These are phyloP conservation scores for Saccharomycopsis sp. DNA, from an alignment of 805 yeast species.

Conservation along the genomic window DNA sequence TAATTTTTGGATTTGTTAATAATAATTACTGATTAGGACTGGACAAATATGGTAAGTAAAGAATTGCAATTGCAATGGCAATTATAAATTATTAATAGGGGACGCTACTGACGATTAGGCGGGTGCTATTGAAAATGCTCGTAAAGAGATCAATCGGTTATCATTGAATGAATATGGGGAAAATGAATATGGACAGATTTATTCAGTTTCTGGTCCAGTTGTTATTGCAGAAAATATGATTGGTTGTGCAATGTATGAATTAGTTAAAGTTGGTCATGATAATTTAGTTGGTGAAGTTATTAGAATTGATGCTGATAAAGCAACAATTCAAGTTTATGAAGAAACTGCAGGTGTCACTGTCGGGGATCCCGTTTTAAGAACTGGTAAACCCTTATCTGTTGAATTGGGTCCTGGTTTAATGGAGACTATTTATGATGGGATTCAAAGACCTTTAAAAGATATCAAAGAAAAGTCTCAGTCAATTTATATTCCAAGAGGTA, in stretches of 20 bases:
- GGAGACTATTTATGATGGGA: conserved; percentile 99
- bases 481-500: conserved; percentile 98
- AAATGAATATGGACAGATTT: conserved; percentile 79
- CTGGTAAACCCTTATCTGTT: conserved; percentile 98
- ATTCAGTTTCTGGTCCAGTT: conserved; percentile 97
- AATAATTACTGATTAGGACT: too few species aligned
- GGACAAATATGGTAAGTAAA: background rate
- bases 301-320: conserved; percentile 93
- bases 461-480: conserved; percentile 83
- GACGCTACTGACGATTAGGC: conserved; percentile 42
- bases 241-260: conserved; percentile 99
- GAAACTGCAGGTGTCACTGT: conserved; percentile 99
- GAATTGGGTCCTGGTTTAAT: conserved; percentile 98
- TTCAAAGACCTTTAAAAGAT: conserved; percentile 95
- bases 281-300: conserved; percentile 97
- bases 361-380: conserved; percentile 97
- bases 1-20: too few species aligned
- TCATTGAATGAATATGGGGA: conserved; percentile 71
- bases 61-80: background rate
- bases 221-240: conserved; percentile 97
- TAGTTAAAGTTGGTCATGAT: conserved; percentile 96
- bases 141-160: conserved; percentile 83
- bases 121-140: conserved; percentile 95
- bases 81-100: too few species aligned
- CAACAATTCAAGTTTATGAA: conserved; percentile 97